phyloP scores from a whole-genome alignment of 2,329 filamentous ascomycete species.

The Metarhizium humberi region DNA sequence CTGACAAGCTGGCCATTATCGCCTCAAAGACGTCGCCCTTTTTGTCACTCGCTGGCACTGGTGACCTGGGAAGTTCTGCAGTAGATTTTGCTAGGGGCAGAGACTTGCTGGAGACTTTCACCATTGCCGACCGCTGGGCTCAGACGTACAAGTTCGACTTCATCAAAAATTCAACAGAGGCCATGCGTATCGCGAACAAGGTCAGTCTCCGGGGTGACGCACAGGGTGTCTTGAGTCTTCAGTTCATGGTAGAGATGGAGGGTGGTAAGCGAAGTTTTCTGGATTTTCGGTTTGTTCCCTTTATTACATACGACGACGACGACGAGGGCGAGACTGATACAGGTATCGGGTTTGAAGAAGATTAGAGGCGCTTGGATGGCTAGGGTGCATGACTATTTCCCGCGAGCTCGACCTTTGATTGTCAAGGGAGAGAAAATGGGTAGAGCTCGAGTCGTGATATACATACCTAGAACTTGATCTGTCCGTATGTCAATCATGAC shows the following conservation, averaged over 20 bases:
- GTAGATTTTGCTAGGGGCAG: conserved; percentile 58
- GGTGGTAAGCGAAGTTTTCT: conserved; percentile 61
- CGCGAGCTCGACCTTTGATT: background rate
- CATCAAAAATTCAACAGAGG: conserved; percentile 74
- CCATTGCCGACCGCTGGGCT: conserved; percentile 47
- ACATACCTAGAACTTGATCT: too few relatives aligned
- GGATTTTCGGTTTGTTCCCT: conserved; percentile 75
- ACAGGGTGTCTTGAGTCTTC: conserved; percentile 84
- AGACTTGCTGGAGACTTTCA: conserved; percentile 66
- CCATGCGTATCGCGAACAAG: conserved; percentile 90
- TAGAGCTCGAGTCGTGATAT: background rate
- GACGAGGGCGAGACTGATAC: conserved; percentile 21
- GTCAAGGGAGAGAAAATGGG: background rate
- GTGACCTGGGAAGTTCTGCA: conserved; percentile 50
- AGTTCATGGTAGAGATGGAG: conserved; percentile 92
- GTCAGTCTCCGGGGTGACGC: conserved; percentile 82
- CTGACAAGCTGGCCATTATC: conserved; percentile 60
- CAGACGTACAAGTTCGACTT: conserved; percentile 83
- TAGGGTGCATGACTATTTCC: background rate
- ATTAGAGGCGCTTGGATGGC: background rate
- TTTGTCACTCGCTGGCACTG: conserved; percentile 59
- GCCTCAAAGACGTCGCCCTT: conserved; percentile 57
- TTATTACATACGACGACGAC: conserved; percentile 47
- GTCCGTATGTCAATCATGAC: too few relatives aligned
- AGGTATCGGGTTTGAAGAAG: conserved; percentile 3